Evolutionary conservation across 108 stramenopile species (phyloP).

Genomic region (Parietichytrium sp.): DNA sequence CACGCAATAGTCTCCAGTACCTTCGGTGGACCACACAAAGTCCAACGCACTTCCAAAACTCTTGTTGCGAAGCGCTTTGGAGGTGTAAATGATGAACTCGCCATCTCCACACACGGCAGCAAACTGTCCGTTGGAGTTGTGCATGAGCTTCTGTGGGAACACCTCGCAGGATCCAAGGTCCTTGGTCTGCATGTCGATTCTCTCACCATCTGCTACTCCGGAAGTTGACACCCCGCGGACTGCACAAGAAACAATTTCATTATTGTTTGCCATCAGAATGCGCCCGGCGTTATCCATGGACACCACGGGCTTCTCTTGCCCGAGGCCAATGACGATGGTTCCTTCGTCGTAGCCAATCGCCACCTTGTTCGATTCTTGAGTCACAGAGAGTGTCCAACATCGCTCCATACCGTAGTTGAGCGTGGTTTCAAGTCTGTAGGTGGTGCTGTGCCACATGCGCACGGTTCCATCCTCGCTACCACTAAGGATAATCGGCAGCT

Average conservation of each 20-base stretch:
- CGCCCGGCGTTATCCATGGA: conserved; percentile 93
- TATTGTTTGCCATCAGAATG: conserved; percentile 93
- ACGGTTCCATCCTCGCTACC: conserved; percentile 98
- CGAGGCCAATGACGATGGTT: conserved; percentile 93
- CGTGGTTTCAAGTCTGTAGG: conserved; percentile 95
- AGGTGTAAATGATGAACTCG: conserved; percentile 99
- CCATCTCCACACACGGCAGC: conserved; percentile 95
- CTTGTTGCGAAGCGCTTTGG: conserved; percentile 94
- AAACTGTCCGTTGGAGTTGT: conserved; percentile 99
- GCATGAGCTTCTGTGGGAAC: conserved; percentile 85
- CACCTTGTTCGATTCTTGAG: conserved; percentile 86
- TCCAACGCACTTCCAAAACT: conserved; percentile 94
- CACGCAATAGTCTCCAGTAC: conserved; percentile 96
- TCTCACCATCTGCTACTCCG: conserved; percentile 63
- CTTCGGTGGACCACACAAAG: conserved; percentile 92
- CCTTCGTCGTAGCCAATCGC: conserved; percentile 99
- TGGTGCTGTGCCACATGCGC: conserved; percentile 93
- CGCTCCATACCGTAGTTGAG: conserved; percentile 99
- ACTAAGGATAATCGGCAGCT: conserved; percentile 90
- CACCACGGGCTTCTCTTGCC: conserved; percentile 94
- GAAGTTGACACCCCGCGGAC: background rate
- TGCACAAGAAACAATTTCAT: conserved; percentile 69
- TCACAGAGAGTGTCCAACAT: conserved; percentile 92
- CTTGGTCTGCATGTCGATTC: conserved; percentile 71
- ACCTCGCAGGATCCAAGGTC: conserved; percentile 93